Conservation (phyloP, 345 rosid genomes). For the Hibiscus trionum region DNA sequence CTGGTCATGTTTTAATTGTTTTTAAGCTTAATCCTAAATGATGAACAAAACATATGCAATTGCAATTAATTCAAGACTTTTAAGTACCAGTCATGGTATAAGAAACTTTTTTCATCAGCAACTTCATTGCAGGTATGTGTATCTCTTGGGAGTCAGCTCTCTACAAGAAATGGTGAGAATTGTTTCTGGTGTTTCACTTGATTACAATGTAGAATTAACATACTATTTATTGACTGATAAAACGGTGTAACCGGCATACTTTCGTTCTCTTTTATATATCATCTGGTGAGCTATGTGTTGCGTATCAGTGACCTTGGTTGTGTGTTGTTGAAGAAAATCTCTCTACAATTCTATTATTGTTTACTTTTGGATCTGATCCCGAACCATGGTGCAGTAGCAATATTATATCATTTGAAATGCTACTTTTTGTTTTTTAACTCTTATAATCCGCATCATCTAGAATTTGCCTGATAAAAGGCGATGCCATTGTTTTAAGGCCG, state of each 20-base stretch:
- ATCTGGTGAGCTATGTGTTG: not conserved
- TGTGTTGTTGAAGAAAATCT: not conserved
- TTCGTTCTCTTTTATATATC: not conserved
- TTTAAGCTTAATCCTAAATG: constrained; percentile 12
- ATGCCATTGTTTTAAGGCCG: not conserved
- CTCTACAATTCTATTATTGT: not conserved
- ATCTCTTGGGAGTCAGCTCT: constrained; percentile 75
- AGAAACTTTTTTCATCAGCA: constrained; percentile 11
- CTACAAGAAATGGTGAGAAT: constrained; percentile 72
- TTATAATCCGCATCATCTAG: not conserved
- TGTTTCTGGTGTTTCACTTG: constrained; percentile 2
- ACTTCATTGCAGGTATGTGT: constrained; percentile 62
- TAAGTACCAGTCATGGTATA: not conserved
- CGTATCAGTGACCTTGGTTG: not conserved
- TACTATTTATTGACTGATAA: not conserved
- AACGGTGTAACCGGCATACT: not conserved
- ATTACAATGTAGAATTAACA: not conserved
- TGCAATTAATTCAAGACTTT: not conserved
- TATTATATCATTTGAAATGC: not conserved
- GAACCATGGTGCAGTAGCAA: not conserved
- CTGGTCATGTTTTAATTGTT: not conserved
- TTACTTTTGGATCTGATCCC: constrained; percentile 1
- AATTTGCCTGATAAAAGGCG: not conserved
- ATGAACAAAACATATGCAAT: not conserved
- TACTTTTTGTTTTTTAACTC: not conserved